Evolutionary conservation across 768 basidiomycete genomes (phyloP), one percentile per base, ranked within the genome.

Genomic region (Cantharellus cinnabarinus): DNA sequence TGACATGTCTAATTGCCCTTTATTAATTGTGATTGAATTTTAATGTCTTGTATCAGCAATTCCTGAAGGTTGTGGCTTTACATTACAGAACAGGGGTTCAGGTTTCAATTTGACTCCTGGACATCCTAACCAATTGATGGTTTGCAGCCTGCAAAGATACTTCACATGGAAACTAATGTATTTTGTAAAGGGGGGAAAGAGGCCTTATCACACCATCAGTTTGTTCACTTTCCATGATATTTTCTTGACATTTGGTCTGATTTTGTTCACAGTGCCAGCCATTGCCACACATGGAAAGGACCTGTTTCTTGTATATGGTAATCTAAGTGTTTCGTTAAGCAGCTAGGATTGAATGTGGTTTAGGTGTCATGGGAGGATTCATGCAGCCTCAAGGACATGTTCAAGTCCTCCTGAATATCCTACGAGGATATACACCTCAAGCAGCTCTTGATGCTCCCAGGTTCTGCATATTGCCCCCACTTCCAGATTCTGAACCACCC

Each of bases 361-460:
- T 61, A 56, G 90, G 89, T 58, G 87, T 91, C 29, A 91, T 93
- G 90, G 88, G 86, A 58, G 86, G 85, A 1, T 89, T 79, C 70
- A 90, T 89, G 86, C 71, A 95, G 79, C 94, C 94, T 1, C 91
- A 94, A 75, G 93, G 95, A 0, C 94, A 98, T 64, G 78, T 98
- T 2, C 95, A 99, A 70, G 91, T 97, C 4, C 74, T 98, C 35
- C 70, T 97, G 38, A 95, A 91, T 67, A 77, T 95, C 57, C 76
- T 97, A 37, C 79, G 90, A 52, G 93, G 93, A 2, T 88, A 80
- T 68, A 85, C 82, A 2, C 77, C 81, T 0, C 95, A 99, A 71
- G 80, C 87, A 2, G 87, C 91, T 10, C 78, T 99, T 42, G 94
- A 97, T 70, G 85, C 90, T 0, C 94, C 93, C 4, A 81, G 94